These are phyloP conservation scores for Fusarium goolgardi DNA, from an alignment of 2,329 filamentous ascomycete species.

Conservation along the genomic window DNA sequence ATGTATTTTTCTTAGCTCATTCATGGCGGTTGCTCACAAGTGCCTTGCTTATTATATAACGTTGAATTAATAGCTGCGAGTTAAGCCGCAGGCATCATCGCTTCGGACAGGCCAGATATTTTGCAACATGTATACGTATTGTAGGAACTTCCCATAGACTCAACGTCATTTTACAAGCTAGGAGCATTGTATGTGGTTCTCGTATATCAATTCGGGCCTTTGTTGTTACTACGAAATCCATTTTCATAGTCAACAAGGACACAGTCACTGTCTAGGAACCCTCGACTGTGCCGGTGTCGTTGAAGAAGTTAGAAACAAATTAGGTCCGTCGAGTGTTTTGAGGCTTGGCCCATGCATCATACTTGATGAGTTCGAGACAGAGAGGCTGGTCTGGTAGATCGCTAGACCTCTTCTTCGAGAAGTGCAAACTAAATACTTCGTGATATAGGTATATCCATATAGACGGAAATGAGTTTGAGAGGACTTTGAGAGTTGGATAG, in stretches of 20 bases:
- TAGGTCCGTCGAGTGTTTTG: slow-evolving; percentile 33
- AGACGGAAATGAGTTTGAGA: slow-evolving; percentile 4
- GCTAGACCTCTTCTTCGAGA: neutral
- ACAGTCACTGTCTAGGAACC: too few species aligned
- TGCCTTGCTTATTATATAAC: neutral
- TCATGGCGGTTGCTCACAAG: neutral
- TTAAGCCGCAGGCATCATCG: too few species aligned
- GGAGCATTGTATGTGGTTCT: too few species aligned
- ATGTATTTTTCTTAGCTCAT: too few species aligned
- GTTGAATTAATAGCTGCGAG: neutral
- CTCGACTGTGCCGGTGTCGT: slow-evolving; percentile 46
- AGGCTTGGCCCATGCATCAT: neutral
- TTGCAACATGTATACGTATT: too few species aligned
- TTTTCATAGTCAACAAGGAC: too few species aligned
- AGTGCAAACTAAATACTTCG: neutral
- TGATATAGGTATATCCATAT: neutral
- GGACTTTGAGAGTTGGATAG: slow-evolving; percentile 10
- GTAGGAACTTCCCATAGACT: too few species aligned
- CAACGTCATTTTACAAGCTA: too few species aligned
- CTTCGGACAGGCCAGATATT: neutral
- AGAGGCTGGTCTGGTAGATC: slow-evolving; percentile 13
- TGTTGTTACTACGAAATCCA: too few species aligned
- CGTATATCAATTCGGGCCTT: too few species aligned
- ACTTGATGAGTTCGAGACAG: slow-evolving; percentile 22
- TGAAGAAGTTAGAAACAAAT: slow-evolving; percentile 55